phyloP scores from a whole-genome alignment of 345 rosid genomes.

The Populus davidiana region DNA sequence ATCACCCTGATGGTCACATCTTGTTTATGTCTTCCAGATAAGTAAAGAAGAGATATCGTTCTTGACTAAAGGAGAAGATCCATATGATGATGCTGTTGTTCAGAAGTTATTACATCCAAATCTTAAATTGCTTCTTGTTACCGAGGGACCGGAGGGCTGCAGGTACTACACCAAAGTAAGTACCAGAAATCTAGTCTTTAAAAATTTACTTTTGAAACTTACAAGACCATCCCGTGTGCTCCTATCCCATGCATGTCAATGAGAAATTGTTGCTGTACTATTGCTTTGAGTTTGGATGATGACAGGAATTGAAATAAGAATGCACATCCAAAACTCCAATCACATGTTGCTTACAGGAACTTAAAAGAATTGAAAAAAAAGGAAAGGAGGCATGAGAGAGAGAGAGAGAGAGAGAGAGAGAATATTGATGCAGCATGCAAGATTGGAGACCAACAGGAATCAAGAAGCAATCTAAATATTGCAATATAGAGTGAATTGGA shows the following conservation, averaged over 20 bases:
- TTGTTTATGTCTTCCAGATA: conserved; percentile 41
- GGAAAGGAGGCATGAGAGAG: not conserved
- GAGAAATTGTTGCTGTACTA: not conserved
- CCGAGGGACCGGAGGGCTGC: conserved; percentile 85
- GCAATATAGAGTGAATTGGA: not conserved
- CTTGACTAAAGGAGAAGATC: conserved; percentile 88
- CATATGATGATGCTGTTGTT: conserved; percentile 77
- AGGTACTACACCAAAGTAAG: conserved; percentile 89
- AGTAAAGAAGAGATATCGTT: conserved; percentile 90
- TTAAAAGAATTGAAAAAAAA: not conserved
- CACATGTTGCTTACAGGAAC: too few species aligned
- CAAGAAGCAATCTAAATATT: not conserved
- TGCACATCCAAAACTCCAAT: not conserved
- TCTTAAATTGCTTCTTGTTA: conserved; percentile 82
- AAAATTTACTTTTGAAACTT: not conserved
- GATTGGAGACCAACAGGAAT: not conserved
- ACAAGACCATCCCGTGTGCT: not conserved
- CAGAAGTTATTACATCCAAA: conserved; percentile 69
- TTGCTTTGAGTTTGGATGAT: not conserved
- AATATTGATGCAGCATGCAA: not conserved
- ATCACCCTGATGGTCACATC: not conserved
- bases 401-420: not conserved
- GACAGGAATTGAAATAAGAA: not conserved
- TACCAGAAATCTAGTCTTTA: not conserved
- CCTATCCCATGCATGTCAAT: not conserved